Conservation (phyloP, 1,139 yeast species). For the Pichia inconspicua region DNA sequence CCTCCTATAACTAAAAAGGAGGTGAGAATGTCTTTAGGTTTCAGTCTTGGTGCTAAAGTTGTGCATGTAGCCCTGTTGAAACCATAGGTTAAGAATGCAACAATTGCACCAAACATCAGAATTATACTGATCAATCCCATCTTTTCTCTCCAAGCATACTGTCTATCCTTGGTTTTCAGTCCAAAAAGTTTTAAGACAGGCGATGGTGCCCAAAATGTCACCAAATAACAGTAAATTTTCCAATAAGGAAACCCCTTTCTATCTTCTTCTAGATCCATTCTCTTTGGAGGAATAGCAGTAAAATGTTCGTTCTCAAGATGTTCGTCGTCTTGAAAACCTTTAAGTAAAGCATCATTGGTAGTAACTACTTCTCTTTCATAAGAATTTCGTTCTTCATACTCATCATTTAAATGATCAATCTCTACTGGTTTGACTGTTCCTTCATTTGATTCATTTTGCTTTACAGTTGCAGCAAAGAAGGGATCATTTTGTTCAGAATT, state of each 20-base stretch:
- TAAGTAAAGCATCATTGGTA: background rate
- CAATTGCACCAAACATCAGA: slow-evolving; percentile 62
- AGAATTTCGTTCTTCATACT: slow-evolving; percentile 15
- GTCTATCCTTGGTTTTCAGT: slow-evolving; percentile 69
- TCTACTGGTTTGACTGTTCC: slow-evolving; percentile 22
- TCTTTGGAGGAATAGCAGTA: slow-evolving; percentile 18
- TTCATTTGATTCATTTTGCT: background rate
- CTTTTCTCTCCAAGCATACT: slow-evolving; percentile 95
- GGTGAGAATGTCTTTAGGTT: slow-evolving; percentile 47
- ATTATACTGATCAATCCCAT: slow-evolving; percentile 77
- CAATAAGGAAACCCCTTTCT: slow-evolving; percentile 47
- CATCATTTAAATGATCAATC: slow-evolving; percentile 43
- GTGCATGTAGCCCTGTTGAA: slow-evolving; percentile 81
- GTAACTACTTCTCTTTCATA: background rate
- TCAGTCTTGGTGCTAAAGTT: slow-evolving; percentile 41
- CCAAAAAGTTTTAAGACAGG: slow-evolving; percentile 69
- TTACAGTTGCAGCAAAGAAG: background rate
- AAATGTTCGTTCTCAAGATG: slow-evolving; percentile 5
- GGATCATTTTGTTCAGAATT: background rate
- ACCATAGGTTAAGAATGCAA: slow-evolving; percentile 86
- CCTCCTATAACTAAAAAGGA: slow-evolving; percentile 78
- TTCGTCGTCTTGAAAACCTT: slow-evolving; percentile 1
- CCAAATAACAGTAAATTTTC: slow-evolving; percentile 69
- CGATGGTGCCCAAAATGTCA: slow-evolving; percentile 91
- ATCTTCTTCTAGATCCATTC: slow-evolving; percentile 19